Conservation (phyloP, 2,329 filamentous ascomycete genomes). For the Dryadomyces quercus-mongolicae region DNA sequence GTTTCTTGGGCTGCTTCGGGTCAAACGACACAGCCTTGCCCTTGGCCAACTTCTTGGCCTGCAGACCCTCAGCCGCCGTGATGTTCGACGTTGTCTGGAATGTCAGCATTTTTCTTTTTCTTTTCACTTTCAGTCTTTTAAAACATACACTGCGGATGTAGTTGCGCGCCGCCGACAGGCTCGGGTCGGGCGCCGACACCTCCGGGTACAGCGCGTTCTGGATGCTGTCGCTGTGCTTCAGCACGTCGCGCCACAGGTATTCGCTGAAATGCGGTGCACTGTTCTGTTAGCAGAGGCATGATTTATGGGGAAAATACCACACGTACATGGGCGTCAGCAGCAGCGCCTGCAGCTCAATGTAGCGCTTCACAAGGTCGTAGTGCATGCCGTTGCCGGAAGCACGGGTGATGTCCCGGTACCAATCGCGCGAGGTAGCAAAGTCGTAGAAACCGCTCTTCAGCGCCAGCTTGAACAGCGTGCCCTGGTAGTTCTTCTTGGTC, state of each 20-base stretch:
- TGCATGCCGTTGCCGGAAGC: constrained; percentile 79
- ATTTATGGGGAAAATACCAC: no score
- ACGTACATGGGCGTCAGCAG: constrained; percentile 59
- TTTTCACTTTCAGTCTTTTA: neutral
- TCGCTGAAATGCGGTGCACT: constrained; percentile 82
- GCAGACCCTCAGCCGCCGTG: constrained; percentile 14
- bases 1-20: constrained; percentile 81
- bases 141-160: constrained; percentile 51
- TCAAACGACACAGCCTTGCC: constrained; percentile 80
- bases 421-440: constrained; percentile 58
- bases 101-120: neutral
- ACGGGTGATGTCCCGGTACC: constrained; percentile 73
- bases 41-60: constrained; percentile 53
- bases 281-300: neutral
- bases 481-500: constrained; percentile 64
- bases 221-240: constrained; percentile 43
- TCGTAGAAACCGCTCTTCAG: constrained; percentile 82
- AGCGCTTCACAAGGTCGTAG: constrained; percentile 63
- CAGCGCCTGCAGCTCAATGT: constrained; percentile 58
- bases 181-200: constrained; percentile 51
- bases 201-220: constrained; percentile 69
- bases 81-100: constrained; percentile 10
- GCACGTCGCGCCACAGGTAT: constrained; percentile 85
- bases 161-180: constrained; percentile 64
- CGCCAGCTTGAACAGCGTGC: constrained; percentile 75